Evolutionary conservation across 345 rosid genomes (phyloP).

Genomic region (Cardamine occulta): DNA sequence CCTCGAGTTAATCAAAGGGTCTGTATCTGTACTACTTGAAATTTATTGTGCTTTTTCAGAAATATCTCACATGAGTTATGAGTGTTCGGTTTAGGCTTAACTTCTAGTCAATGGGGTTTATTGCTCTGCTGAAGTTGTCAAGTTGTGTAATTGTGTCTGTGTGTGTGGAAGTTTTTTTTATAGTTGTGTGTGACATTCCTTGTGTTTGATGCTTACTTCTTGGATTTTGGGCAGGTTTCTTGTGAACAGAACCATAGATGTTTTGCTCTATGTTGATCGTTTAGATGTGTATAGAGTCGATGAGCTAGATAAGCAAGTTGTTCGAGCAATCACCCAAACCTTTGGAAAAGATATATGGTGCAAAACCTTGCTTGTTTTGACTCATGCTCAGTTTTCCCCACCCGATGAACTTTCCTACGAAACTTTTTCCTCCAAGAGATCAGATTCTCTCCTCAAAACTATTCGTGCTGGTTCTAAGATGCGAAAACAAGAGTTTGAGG

Average conservation of each 20-base stretch:
- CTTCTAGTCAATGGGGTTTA: neutral
- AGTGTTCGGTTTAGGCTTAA: neutral
- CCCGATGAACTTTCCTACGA: slow-evolving; percentile 77
- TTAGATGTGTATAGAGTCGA: slow-evolving; percentile 89
- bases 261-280: slow-evolving; percentile 75
- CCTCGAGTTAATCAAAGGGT: slow-evolving; percentile 79
- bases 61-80: too few species aligned
- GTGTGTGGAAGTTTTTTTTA: neutral
- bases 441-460: slow-evolving; percentile 70
- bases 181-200: neutral
- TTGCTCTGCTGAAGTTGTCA: neutral
- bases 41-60: neutral
- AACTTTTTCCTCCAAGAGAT: slow-evolving; percentile 64
- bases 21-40: slow-evolving; percentile 37
- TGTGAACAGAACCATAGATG: slow-evolving; percentile 76
- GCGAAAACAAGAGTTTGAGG: slow-evolving; percentile 64
- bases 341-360: slow-evolving; percentile 85
- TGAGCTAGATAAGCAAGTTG: slow-evolving; percentile 81
- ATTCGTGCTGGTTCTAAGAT: slow-evolving; percentile 60
- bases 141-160: neutral
- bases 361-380: slow-evolving; percentile 75
- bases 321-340: slow-evolving; percentile 64
- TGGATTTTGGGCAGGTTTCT: slow-evolving; percentile 60
- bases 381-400: slow-evolving; percentile 86
- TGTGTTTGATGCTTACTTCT: neutral